Evolutionary conservation across 148 eudicot genomes (phyloP), one percentile per base, ranked within the genome.

Genomic region (Nepenthes gracilis): DNA sequence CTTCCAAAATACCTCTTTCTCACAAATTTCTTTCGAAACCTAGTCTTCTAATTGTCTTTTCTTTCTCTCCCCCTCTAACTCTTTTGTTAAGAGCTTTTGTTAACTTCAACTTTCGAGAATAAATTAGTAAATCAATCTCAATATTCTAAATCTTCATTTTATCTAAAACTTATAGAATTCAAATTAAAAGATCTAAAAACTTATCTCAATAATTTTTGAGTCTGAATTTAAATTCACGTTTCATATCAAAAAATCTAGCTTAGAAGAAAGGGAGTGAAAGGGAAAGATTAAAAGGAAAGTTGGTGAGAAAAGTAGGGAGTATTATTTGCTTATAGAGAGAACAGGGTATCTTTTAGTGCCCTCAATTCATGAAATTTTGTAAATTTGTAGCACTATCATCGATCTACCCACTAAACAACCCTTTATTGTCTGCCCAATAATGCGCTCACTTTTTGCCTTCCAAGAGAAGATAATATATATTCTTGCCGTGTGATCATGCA

Each of bases 341-440:
- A 23, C 23, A 55, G 75, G 56, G 35, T 59, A 40, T 40, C 45
- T 64, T 61, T 74, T 37, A 69, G 66, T 70, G 72, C 66, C 67
- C 58, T 67, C 72, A 71, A 67, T 66, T 71, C 45, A 40, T 3
- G 4, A 64, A 58, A 55, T 49, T 49, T 35, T 61, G 35, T 55
- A 23, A 23, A 23, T 23, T 23, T 23, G 23, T 61, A 9, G 54
- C 52, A 61, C 76, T 73, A 72, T 73, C 72, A 67, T 73, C 72
- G 68, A 73, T 67, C 57, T 61, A 35, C 54, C 48, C 35, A 36
- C 55, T n/a, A 47, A 70, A 60, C 76, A 71, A 59, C 65, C 62
- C 73, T 40, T 40, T 40, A 40, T 23, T 23, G 23, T 8, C 45
- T 3, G 45, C 45, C 4, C 45, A 40, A 3, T 23, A 23, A 40